A percentile compares a stretch with the other conserved stretches of the same genome.
These are phyloP conservation scores for Yueomyces sp. DNA, from an alignment of 805 yeast genomes.

Conservation along the genomic window DNA sequence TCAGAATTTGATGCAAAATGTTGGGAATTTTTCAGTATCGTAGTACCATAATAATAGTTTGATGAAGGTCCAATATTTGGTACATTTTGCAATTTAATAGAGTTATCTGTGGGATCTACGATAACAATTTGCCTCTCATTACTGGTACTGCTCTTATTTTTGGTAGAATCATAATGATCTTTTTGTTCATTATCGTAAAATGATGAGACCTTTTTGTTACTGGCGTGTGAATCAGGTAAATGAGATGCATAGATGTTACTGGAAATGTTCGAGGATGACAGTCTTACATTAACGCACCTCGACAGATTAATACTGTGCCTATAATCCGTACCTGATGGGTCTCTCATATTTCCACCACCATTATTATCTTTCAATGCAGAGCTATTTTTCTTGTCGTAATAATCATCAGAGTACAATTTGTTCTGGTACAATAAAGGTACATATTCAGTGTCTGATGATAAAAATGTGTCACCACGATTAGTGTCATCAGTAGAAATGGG, in stretches of 20 bases:
- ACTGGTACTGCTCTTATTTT: not conserved
- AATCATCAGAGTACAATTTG: not conserved
- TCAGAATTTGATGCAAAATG: not conserved
- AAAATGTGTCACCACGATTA: not conserved
- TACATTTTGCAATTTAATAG: not conserved
- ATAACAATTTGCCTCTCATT: not conserved
- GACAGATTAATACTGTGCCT: conserved; percentile 24
- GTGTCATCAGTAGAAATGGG: not conserved
- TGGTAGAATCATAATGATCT: not conserved
- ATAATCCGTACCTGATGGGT: not conserved
- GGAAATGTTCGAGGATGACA: conserved; percentile 22
- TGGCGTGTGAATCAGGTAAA: not conserved
- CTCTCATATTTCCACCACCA: not conserved
- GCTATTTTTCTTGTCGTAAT: not conserved
- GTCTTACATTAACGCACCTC: conserved; percentile 26
- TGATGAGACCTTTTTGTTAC: not conserved
- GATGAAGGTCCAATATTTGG: not conserved
- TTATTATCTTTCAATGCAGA: not conserved
- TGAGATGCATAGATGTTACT: conserved; percentile 19
- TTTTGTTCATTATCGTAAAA: not conserved
- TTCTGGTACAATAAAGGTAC: not conserved
- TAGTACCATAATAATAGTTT: not conserved
- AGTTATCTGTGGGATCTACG: not conserved
- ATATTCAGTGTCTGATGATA: not conserved
- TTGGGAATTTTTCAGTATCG: not conserved